Percentiles rank a stretch among this genome's conserved stretches.
Conservation (phyloP, 2,329 filamentous ascomycete species). For the Sphaerulina vaccinii region DNA sequence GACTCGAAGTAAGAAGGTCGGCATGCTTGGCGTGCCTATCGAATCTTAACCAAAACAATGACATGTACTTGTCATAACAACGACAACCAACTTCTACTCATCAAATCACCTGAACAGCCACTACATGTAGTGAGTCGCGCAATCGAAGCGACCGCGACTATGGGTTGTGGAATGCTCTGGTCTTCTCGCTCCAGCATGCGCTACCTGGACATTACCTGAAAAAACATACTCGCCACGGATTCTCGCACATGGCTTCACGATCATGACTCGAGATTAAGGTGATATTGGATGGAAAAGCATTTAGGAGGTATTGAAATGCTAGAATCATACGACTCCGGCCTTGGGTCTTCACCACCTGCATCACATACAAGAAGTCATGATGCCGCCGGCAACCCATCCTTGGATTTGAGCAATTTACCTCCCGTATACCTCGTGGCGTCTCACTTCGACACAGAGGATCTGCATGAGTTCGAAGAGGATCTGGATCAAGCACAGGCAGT, state of each 20-base stretch:
- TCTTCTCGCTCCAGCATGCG: background rate
- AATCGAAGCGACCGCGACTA: background rate
- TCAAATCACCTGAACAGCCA: no score
- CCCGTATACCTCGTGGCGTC: slow-evolving; percentile 71
- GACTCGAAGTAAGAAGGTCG: background rate
- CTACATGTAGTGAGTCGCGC: background rate
- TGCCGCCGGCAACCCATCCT: background rate
- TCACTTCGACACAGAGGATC: slow-evolving; percentile 63
- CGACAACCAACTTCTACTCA: no score
- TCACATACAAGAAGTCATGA: background rate
- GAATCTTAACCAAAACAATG: no score
- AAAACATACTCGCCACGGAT: no score
- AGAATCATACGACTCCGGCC: background rate
- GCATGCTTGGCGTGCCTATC: background rate
- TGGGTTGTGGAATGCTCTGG: background rate
- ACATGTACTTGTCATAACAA: no score
- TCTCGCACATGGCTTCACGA: background rate
- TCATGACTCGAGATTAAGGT: background rate
- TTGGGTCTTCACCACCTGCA: slow-evolving; percentile 10
- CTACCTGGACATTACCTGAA: slow-evolving; percentile 5
- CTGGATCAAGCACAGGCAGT: slow-evolving; percentile 56
- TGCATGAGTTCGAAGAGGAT: slow-evolving; percentile 63
- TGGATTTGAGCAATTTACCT: slow-evolving; percentile 53
- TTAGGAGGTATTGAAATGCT: background rate
- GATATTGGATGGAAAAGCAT: background rate